Base-by-base conservation (phyloP, 495 filamentous ascomycete genomes). In the Antarctomyces pellizariae region DNA sequence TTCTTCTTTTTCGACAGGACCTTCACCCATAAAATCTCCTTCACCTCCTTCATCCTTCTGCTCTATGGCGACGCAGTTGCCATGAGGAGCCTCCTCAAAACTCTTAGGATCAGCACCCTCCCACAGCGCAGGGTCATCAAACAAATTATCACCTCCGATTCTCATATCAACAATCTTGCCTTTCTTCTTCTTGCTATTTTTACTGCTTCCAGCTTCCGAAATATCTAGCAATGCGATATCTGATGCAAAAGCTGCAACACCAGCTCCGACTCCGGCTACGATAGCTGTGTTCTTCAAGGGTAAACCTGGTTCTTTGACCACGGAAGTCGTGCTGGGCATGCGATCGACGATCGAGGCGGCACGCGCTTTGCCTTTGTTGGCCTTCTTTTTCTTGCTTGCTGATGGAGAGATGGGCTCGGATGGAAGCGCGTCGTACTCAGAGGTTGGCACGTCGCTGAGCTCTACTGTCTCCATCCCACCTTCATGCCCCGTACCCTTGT, bases 91-190 rank as follows among this genome's bases (percentile, higher is more conserved):
- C 29, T 44, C 43, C 22, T 43, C 36, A 16, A 38, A 31, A 13
- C 19, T 16, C 29, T 36, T 44, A 8, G 24, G 38, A 16, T 71
- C 45, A 49, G 60, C 41, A 42, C 56, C 34, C 52, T 73, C 67
- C 60, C 19, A 63, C 44, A 49, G 48, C 50, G 38, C 52, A 53
- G 45, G 30, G 33, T 53, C 49, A 36, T 52, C 47, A 36, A 49
- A 47, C 28, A 50, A 39, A 42, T 53, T 47, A 32, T 61, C 49
- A 32, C 49, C 45, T 22, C 33, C 39, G 20, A 35, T 19, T 19
- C 31, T 32, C 28, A 39, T 42, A 22, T 43, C 40, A 22, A 53
- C 46, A 25, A 42, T 43, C 13, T 37, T 39, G 6, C 31, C 31
- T 28, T 48, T 43, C 16, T 31, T 30, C 26, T 41, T 43, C 32